Evolutionary conservation across 768 basidiomycete genomes (phyloP).

Genomic region (Naganishia vaughanmartiniae): DNA sequence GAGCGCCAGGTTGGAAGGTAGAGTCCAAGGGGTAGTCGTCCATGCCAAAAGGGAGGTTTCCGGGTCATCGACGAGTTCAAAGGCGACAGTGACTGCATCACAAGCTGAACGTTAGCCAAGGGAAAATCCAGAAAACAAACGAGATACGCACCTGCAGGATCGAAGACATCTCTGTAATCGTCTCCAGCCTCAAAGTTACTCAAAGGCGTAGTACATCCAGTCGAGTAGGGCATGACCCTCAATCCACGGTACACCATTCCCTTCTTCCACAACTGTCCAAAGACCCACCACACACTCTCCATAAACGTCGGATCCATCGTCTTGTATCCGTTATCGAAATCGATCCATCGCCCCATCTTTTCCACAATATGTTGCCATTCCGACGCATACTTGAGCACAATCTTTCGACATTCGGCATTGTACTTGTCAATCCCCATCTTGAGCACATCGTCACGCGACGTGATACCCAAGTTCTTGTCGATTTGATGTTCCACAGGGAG

Average conservation of each 20-base stretch:
- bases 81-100: conserved; percentile 79
- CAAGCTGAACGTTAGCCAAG: not conserved
- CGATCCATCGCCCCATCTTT: conserved; percentile 99
- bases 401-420: conserved; percentile 91
- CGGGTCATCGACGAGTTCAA: conserved; percentile 90
- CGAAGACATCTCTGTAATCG: conserved; percentile 86
- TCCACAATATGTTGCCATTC: conserved; percentile 96
- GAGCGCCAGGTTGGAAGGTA: conserved; percentile 89
- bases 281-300: conserved; percentile 99
- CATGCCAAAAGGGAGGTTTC: conserved; percentile 85
- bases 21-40: conserved; percentile 99
- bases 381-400: conserved; percentile 92
- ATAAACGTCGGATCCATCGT: conserved; percentile 89
- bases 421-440: conserved; percentile 95
- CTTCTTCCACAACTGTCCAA: conserved; percentile 87
- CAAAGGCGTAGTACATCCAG: conserved; percentile 88
- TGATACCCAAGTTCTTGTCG: conserved; percentile 92
- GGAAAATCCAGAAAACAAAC: conserved; percentile 56
- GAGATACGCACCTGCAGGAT: conserved; percentile 62
- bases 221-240: conserved; percentile 96
- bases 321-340: conserved; percentile 99
- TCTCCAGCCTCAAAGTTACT: conserved; percentile 96
- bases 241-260: conserved; percentile 87
- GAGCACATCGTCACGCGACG: conserved; percentile 87
- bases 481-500: conserved; percentile 99